A percentile compares a stretch with the other conserved stretches of the same genome.
These are phyloP conservation scores for Biscogniauxia marginata DNA, from an alignment of 2,329 filamentous ascomycete genomes.

Conservation along the genomic window DNA sequence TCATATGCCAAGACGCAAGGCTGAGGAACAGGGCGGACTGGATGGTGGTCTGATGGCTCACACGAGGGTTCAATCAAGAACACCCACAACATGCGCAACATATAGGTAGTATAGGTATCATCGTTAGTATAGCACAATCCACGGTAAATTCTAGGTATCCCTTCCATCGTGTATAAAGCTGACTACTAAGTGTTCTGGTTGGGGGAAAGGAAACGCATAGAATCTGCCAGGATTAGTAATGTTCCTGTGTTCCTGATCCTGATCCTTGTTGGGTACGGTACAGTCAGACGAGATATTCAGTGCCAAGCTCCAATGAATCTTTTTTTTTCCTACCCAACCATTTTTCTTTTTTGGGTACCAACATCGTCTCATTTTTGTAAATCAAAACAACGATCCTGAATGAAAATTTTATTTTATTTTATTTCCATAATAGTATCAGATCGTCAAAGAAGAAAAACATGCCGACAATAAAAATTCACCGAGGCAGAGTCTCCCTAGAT, in stretches of 20 bases:
- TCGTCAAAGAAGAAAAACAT: not conserved
- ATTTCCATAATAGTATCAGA: not conserved
- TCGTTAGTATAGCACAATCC: too few species aligned
- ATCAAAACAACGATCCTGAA: not conserved
- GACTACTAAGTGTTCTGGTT: not conserved
- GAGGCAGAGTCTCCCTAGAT: not conserved
- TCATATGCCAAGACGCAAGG: not conserved
- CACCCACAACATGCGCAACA: too few species aligned
- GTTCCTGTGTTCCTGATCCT: not conserved
- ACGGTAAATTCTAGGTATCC: not conserved
- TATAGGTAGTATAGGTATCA: too few species aligned
- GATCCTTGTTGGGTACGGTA: not conserved
- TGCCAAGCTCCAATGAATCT: not conserved
- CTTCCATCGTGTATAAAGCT: not conserved
- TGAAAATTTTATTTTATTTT: slow-evolving; percentile 1
- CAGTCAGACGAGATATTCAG: not conserved
- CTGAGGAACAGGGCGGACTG: not conserved
- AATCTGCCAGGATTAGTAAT: not conserved
- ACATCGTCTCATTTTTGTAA: not conserved
- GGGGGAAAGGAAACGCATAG: not conserved
- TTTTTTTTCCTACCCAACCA: not conserved
- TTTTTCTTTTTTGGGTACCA: not conserved
- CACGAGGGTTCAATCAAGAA: not conserved
- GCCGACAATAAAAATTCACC: not conserved
- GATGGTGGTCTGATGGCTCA: not conserved